These are phyloP conservation scores for Kwoniella mangroviensis DNA, from an alignment of 768 basidiomycete genomes.

Conservation along the genomic window DNA sequence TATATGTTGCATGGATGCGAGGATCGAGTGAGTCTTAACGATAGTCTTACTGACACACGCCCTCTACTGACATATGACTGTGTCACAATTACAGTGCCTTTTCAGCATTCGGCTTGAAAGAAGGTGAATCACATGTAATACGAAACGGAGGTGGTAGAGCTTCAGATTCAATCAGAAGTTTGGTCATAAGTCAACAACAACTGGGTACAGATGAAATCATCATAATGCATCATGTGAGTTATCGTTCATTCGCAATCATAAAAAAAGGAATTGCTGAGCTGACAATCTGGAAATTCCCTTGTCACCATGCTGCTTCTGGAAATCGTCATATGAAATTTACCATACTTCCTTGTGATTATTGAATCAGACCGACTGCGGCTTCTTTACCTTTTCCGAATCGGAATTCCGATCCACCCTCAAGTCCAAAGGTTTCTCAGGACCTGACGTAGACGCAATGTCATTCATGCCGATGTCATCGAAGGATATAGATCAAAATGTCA, in stretches of 20 bases:
- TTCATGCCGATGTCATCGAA: slow-evolving; percentile 17
- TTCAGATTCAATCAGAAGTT: slow-evolving; percentile 10
- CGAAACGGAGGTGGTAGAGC: slow-evolving; percentile 17
- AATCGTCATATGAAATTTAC: too few relatives aligned
- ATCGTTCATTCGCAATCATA: neutral
- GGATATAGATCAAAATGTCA: slow-evolving; percentile 18
- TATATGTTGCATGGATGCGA: slow-evolving; percentile 16
- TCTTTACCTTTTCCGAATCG: slow-evolving; percentile 12
- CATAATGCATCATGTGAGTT: slow-evolving; percentile 20
- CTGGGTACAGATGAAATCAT: slow-evolving; percentile 18
- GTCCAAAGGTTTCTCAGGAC: neutral
- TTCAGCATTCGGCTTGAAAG: slow-evolving; percentile 17
- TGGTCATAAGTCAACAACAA: slow-evolving; percentile 20
- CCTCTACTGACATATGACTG: neutral
- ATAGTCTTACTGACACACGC: neutral
- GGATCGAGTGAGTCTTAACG: slow-evolving; percentile 18
- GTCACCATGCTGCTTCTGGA: too few relatives aligned
- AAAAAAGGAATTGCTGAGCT: neutral
- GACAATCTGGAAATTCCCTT: neutral
- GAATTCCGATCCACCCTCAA: slow-evolving; percentile 13
- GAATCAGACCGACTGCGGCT: slow-evolving; percentile 11
- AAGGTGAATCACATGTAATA: slow-evolving; percentile 19
- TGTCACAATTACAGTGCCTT: slow-evolving; percentile 5
- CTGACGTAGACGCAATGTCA: slow-evolving; percentile 12
- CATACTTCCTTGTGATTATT: too few relatives aligned